Evolutionary conservation across 495 filamentous ascomycete genomes (phyloP).

Genomic region (Hyaloscypha finlandica): DNA sequence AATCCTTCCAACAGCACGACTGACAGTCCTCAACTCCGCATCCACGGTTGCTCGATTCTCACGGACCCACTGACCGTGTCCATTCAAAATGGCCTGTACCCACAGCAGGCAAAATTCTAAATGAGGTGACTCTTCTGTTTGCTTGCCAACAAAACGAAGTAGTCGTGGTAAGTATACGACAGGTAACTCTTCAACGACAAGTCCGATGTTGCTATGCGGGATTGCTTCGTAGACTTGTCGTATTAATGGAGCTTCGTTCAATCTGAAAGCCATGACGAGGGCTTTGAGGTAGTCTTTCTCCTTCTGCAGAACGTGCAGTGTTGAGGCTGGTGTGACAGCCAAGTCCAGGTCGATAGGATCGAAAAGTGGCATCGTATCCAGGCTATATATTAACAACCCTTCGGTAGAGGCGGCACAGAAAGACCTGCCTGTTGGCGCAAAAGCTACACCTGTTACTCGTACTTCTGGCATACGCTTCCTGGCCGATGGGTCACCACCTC

Average conservation of each 20-base stretch:
- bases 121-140: constrained; percentile 88
- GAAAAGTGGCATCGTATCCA: constrained; percentile 79
- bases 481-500: constrained; percentile 75
- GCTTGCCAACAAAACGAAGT: constrained; percentile 80
- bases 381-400: constrained; percentile 86
- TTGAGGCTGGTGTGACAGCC: constrained; percentile 81
- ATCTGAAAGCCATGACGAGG: constrained; percentile 92
- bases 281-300: constrained; percentile 86
- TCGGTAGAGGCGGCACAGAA: constrained; percentile 97
- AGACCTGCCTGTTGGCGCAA: constrained; percentile 82
- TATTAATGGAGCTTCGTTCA: constrained; percentile 78
- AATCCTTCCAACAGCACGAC: constrained; percentile 75
- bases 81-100: constrained; percentile 82
- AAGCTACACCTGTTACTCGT: constrained; percentile 80
- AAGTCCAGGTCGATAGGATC: constrained; percentile 97
- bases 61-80: constrained; percentile 80
- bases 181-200: constrained; percentile 79
- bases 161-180: constrained; percentile 82
- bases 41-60: constrained; percentile 75
- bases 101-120: constrained; percentile 92
- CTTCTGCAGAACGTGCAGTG: constrained; percentile 69
- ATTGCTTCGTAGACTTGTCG: constrained; percentile 82
- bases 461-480: constrained; percentile 79
- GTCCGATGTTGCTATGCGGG: constrained; percentile 70
- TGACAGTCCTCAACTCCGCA: constrained; percentile 76